phyloP scores from a whole-genome alignment of 2,329 filamentous ascomycete genomes.

The Trichoderma atrobrunneum region DNA sequence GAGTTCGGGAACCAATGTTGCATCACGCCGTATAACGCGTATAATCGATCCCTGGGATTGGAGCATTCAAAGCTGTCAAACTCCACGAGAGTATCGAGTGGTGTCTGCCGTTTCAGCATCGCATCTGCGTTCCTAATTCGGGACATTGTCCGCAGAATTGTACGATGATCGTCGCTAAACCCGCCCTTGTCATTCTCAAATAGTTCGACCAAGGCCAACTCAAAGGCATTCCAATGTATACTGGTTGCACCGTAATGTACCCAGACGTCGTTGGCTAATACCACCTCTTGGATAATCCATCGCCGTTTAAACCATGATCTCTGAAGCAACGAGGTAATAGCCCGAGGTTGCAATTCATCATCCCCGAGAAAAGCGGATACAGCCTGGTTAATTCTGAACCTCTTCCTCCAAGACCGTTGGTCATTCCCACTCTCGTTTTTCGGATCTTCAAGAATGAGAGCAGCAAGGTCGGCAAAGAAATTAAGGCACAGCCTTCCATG shows the following conservation, averaged over 20 bases:
- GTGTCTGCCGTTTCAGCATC: background rate
- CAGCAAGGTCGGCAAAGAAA: background rate
- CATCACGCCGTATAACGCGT: background rate
- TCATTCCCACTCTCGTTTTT: background rate
- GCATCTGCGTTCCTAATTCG: background rate
- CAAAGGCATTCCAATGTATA: background rate
- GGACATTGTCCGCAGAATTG: background rate
- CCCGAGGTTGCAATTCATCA: background rate
- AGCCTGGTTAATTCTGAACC: background rate
- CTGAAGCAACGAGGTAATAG: background rate
- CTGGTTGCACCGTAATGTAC: background rate
- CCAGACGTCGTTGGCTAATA: background rate
- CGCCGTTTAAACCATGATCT: background rate
- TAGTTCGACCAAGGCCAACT: background rate
- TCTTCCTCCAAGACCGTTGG: background rate
- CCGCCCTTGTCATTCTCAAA: background rate
- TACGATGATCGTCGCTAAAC: background rate
- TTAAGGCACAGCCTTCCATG: background rate
- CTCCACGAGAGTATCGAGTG: background rate
- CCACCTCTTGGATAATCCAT: background rate
- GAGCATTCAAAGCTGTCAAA: constrained; percentile 6
- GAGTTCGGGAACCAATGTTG: background rate
- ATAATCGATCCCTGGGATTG: background rate
- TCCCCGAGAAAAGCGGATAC: background rate
- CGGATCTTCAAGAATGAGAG: background rate